These are phyloP conservation scores for Cordyceps tenuipes DNA, from an alignment of 2,329 filamentous ascomycete species.

Conservation along the genomic window DNA sequence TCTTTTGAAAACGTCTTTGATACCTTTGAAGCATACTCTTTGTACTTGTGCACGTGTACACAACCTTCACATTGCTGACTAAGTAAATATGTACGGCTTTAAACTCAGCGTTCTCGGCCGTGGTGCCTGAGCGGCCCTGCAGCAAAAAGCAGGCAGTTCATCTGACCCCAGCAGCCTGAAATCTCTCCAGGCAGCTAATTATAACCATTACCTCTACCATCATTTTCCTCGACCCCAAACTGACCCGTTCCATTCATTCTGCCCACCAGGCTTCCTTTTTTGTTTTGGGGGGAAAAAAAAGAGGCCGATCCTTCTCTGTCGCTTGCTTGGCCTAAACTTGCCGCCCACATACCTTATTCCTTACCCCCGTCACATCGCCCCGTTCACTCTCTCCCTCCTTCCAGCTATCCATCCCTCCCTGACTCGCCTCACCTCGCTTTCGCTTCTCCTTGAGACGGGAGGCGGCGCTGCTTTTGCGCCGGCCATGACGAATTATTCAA, in stretches of 20 bases:
- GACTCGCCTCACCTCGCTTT: neutral
- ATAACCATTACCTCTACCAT: neutral
- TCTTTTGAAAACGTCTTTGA: too few species aligned
- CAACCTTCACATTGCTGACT: too few species aligned
- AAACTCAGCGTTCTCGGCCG: too few species aligned
- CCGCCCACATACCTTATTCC: neutral
- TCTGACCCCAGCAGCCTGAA: neutral
- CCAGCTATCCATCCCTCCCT: neutral
- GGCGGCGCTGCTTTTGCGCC: slow-evolving; percentile 12
- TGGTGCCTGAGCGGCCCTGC: too few species aligned
- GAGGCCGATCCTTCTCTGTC: too few species aligned
- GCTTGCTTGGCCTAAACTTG: too few species aligned
- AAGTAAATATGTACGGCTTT: too few species aligned
- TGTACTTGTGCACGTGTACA: too few species aligned
- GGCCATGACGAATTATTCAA: slow-evolving; percentile 49
- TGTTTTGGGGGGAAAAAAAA: neutral
- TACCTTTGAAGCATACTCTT: too few species aligned
- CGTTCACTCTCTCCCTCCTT: slow-evolving; percentile 1
- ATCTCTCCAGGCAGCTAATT: neutral
- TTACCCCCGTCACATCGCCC: slow-evolving; percentile 5
- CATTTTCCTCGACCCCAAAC: neutral
- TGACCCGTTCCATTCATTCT: neutral
- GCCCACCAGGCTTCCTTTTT: neutral
- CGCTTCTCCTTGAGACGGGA: slow-evolving; percentile 9
- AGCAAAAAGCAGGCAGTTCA: neutral